Base-by-base conservation (phyloP, 768 basidiomycete genomes). In the Xanthoconium stramineum region DNA sequence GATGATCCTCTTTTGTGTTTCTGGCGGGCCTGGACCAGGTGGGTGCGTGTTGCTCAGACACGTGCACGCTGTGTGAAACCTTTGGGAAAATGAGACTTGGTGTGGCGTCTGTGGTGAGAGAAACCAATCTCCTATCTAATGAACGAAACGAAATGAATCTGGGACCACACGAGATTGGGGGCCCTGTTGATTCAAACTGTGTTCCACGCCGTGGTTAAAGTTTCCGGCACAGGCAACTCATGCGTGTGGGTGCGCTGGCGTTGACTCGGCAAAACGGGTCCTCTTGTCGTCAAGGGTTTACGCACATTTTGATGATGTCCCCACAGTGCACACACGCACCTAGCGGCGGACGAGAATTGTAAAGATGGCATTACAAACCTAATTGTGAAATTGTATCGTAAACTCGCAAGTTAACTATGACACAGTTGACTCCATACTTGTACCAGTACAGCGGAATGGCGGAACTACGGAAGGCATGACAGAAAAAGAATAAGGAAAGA, bases 401-500 rank as follows among this genome's bases (percentile, higher is more conserved):
- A 4, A 24, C 24, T 24, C 24, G 24, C 4, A 24, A 24, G 24
- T 24, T 24, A 24, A 24, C 24, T 24, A 24, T 24, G 24, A 24
- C 24, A 24, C 24, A 24, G 24, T 24, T 24, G 24, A 24, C 24
- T 19, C 45, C 43, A 44, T 30, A 33, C 17, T 30, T 24, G 45
- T 36, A 42, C 38, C 36, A 52, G 17, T 35, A 47, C 47, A 36
- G 47, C 13, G 24, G 37, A 24, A 15, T 8, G 9, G 30, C 12
- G 17, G 47, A 35, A 29, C 38, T 9, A 48, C 15, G n/a, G 15
- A 36, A 20, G 33, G 30, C 20, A 32, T 14, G n/a, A 5, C 14
- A 53, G 12, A 46, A 19, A 15, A 15, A 47, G 33, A 46, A 53
- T 32, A 52, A 33, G 57, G 53, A 55, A 52, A 52, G 50, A 53